Percentiles rank a stretch among this genome's conserved stretches.
Conservation (phyloP, 331 rosid species). For the Telfairia occidentalis region DNA sequence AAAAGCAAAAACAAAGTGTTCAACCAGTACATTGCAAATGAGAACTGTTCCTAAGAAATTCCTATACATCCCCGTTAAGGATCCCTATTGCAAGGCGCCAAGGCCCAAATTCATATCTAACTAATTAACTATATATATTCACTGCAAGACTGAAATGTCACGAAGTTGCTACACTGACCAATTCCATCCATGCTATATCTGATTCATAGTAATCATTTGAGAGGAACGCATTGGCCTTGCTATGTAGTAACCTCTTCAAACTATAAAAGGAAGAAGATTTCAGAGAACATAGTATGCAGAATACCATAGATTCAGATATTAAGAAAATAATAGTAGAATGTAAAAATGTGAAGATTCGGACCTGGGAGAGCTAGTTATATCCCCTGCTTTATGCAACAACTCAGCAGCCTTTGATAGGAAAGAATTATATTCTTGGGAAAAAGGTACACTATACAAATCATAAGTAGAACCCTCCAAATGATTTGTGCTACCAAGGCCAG, state of each 20-base stretch:
- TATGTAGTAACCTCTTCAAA: constrained; percentile 74
- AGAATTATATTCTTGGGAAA: constrained; percentile 60
- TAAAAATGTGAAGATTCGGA: constrained; percentile 16
- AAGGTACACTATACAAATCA: constrained; percentile 58
- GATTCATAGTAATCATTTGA: constrained; percentile 89
- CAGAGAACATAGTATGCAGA: constrained; percentile 12
- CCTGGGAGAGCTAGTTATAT: constrained; percentile 52
- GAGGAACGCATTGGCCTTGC: constrained; percentile 84
- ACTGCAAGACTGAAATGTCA: not conserved
- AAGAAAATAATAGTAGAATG: not conserved
- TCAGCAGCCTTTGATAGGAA: constrained; percentile 62
- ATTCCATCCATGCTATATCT: constrained; percentile 84
- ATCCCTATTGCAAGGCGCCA: not conserved
- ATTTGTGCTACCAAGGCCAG: constrained; percentile 6
- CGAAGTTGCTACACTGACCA: constrained; percentile 52
- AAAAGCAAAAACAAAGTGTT: not conserved
- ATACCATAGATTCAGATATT: constrained; percentile 13
- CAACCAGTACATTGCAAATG: not conserved
- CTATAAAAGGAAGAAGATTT: constrained; percentile 33
- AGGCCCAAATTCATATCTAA: not conserved
- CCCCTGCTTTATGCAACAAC: constrained; percentile 78
- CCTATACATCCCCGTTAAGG: not conserved
- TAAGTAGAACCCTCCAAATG: constrained; percentile 19
- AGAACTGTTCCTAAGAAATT: not conserved
- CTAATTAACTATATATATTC: not conserved